phyloP scores from a whole-genome alignment of 2,329 filamentous ascomycete species.

The Leptoxyphium fumago region DNA sequence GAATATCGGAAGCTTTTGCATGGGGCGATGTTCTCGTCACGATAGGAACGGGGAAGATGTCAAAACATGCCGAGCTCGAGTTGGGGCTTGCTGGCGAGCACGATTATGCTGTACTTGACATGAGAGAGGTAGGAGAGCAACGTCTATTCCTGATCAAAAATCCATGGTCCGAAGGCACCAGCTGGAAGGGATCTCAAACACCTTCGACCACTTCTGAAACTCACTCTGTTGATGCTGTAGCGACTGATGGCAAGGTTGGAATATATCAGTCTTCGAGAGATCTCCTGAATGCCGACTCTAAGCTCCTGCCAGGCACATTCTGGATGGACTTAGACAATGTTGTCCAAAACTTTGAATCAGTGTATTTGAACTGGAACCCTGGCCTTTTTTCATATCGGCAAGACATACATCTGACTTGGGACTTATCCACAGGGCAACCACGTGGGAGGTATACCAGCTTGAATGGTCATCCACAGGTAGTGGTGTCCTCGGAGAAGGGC shows the following conservation, averaged over 20 bases:
- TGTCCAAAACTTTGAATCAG: conserved; percentile 81
- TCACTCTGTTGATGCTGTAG: not conserved
- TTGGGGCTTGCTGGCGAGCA: conserved; percentile 79
- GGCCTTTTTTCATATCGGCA: conserved; percentile 65
- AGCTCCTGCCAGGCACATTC: conserved; percentile 56
- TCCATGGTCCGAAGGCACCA: conserved; percentile 75
- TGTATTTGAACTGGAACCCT: conserved; percentile 97
- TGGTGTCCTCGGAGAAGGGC: conserved; percentile 35
- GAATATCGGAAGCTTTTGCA: conserved; percentile 59
- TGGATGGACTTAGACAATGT: conserved; percentile 88
- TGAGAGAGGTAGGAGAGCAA: conserved; percentile 49
- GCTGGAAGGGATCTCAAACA: conserved; percentile 46
- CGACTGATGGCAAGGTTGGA: conserved; percentile 12
- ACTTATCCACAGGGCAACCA: conserved; percentile 26
- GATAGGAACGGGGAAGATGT: conserved; percentile 74
- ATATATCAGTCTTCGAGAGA: conserved; percentile 18
- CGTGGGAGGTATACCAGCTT: conserved; percentile 58
- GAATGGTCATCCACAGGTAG: conserved; percentile 48
- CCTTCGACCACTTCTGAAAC: conserved; percentile 3
- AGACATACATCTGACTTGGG: conserved; percentile 84
- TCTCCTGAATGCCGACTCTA: conserved; percentile 22
- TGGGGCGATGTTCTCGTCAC: conserved; percentile 76
- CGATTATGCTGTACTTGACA: conserved; percentile 79
- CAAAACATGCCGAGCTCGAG: conserved; percentile 58
- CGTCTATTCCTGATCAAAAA: conserved; percentile 78